Conservation (phyloP, 1,284 basidiomycete species). For the Cutaneotrichosporon dermatis region DNA sequence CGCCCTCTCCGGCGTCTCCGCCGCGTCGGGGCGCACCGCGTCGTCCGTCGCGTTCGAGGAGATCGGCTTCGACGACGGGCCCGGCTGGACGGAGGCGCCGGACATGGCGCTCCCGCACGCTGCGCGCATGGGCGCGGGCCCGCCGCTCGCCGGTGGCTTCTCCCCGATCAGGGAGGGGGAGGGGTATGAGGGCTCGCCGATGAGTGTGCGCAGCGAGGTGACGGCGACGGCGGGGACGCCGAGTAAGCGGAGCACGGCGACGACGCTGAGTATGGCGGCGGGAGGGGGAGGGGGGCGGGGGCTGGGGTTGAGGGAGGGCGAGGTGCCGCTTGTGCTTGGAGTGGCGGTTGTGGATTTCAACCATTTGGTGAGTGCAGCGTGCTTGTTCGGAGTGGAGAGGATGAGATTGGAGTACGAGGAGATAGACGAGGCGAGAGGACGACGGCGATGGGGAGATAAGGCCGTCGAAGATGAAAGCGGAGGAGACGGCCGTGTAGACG, state of each 20-base stretch:
- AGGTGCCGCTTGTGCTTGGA: conserved; percentile 56
- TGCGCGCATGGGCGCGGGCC: neutral
- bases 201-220: conserved; percentile 1
- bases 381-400: too few relatives aligned
- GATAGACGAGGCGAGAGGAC: too few relatives aligned
- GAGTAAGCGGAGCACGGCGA: neutral
- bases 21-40: neutral
- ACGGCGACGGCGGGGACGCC: neutral
- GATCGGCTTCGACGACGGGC: conserved; percentile 20
- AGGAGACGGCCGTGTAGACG: too few relatives aligned
- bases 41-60: conserved; percentile 15
- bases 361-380: conserved; percentile 60
- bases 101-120: neutral
- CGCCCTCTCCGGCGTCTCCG: neutral
- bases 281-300: neutral
- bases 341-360: conserved; percentile 87
- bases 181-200: neutral
- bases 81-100: conserved; percentile 17
- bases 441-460: too few relatives aligned
- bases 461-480: too few relatives aligned
- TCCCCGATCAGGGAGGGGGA: neutral
- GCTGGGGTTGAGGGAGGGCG: conserved; percentile 6
- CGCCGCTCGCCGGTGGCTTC: neutral
- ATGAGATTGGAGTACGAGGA: too few relatives aligned
- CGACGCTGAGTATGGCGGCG: neutral